Evolutionary conservation across 495 filamentous ascomycete genomes (phyloP), one percentile per base, ranked within the genome.

Genomic region (Penicillium lagena): DNA sequence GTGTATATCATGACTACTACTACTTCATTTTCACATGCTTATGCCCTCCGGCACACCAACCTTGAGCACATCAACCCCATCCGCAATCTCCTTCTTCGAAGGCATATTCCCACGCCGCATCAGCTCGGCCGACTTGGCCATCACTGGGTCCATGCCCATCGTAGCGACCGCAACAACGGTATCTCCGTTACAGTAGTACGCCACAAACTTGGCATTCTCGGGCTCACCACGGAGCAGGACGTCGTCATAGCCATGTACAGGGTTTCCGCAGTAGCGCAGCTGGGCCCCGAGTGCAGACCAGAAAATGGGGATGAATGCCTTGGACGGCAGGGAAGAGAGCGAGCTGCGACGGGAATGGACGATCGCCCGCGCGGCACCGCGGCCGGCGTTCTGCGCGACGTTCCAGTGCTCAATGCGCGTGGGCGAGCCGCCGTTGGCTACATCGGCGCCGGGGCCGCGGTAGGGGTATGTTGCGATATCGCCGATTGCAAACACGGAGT

Each of bases 381-480:
- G 84, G 5, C 93, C 93, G 5, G 85, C 69, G 51, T 96, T 96
- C 64, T 97, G 93, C 3, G 93, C 93, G 2, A 98, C 93, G 62
- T 96, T 90, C 91, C 90, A 98, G 62, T 98, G 93, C 71, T 98
- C 94, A 63, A 96, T 95, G 44, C 88, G 73, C 2, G 76, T 78
- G 22, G 71, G 71, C 5, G 69, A 72, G 42, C 87, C 48, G n/a
- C 32, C 32, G n/a, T 10, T 12, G 8, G 22, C 47, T 1, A 55
- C 46, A 2, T 82, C 68, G 2, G 85, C 79, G n/a, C 87, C 89
- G 0, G 91, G 90, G 2, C 91, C 90, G 60, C 89, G 78, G 68
- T 96, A 98, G 0, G 91, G 91, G 58, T 89, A 96, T 1, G 89
- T 93, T 7, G 93, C 90, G 43, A 98, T 97, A 60, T 98, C 93